Conservation (phyloP, 192 early-diverging fungal genomes). For the Pilaira anomala region DNA sequence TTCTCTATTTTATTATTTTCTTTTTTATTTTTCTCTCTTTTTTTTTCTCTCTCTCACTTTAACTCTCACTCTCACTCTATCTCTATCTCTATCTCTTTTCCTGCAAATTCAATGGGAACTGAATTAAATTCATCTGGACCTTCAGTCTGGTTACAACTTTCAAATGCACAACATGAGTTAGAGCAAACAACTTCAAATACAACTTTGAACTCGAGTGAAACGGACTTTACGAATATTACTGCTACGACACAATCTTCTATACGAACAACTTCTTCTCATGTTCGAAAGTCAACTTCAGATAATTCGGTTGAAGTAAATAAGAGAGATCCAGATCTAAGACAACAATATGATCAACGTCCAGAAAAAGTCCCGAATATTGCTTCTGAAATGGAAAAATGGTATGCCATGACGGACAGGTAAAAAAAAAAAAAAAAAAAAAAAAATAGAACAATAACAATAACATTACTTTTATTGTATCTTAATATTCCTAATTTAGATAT, state of each 20-base stretch:
- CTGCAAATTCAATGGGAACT: neutral
- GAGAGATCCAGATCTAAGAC: constrained; percentile 4
- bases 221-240: constrained; percentile 4
- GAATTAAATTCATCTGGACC: neutral
- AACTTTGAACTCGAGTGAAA: constrained; percentile 5
- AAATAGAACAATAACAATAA: neutral
- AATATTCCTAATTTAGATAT: constrained; percentile 22
- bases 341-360: constrained; percentile 9
- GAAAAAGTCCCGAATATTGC: constrained; percentile 26
- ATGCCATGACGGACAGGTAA: constrained; percentile 35
- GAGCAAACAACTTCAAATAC: neutral
- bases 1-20: too few species aligned
- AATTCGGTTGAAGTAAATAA: neutral
- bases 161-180: neutral
- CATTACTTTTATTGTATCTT: neutral
- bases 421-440: neutral
- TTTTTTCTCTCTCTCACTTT: neutral
- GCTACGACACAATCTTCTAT: constrained; percentile 1
- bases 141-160: neutral
- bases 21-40: neutral
- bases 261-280: neutral
- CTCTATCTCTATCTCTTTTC: too few species aligned
- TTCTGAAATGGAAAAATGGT: constrained; percentile 40
- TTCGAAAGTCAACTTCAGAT: neutral
- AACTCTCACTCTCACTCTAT: too few species aligned